phyloP scores from a whole-genome alignment of 78 protist genomes.

The slime mould (Dictyostelium discoideum) region DNA sequence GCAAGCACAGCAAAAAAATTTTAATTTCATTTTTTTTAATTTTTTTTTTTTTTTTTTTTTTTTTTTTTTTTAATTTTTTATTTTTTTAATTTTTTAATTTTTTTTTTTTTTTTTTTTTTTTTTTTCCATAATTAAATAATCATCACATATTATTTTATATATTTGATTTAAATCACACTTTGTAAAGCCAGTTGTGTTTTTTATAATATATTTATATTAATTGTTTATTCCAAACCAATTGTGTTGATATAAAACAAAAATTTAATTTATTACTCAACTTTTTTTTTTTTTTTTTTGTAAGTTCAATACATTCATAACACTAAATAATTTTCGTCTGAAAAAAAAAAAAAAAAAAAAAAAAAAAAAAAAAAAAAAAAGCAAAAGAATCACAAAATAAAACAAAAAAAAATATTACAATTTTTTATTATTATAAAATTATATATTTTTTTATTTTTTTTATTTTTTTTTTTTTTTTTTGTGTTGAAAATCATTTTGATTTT shows the following conservation, averaged over 20 bases:
- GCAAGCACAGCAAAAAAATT: not conserved
- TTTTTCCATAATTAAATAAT: not conserved
- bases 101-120: conserved; percentile 2
- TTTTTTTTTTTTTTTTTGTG: not conserved
- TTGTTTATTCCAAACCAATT: not conserved
- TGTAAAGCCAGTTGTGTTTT: not conserved
- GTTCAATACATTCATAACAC: not conserved
- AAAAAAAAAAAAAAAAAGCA: not conserved
- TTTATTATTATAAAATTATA: no score
- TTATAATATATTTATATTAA: not conserved
- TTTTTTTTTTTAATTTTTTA: not conserved
- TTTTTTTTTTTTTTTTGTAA: not conserved
- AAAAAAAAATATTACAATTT: no score
- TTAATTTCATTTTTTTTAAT: not conserved
- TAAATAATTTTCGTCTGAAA: not conserved
- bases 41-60: not conserved
- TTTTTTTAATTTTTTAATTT: not conserved
- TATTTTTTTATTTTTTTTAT: not conserved
- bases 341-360: not conserved
- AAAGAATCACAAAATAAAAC: not conserved
- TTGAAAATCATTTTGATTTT: not conserved
- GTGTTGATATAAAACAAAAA: not conserved
- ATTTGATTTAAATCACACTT: not conserved
- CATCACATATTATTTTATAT: not conserved
- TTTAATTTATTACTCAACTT: not conserved